Conservation (phyloP, 176 grass and related monocot genomes). For the Secale cereale region DNA sequence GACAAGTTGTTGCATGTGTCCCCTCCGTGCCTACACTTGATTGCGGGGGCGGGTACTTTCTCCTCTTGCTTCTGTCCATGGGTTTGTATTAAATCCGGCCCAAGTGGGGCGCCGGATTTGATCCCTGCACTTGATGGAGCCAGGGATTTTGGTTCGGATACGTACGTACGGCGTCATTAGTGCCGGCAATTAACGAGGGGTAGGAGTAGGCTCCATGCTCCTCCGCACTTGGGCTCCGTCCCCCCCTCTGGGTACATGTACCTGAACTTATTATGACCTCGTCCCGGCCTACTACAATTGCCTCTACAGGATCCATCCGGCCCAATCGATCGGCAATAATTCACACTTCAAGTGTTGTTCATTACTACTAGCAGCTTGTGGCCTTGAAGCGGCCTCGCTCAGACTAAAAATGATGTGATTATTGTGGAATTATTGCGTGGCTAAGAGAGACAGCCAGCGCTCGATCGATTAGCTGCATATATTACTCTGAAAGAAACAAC, state of each 20-base stretch:
- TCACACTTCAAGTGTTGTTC: not conserved
- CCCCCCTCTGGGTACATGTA: not conserved
- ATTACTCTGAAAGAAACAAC: not conserved
- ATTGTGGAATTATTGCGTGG: too few species aligned
- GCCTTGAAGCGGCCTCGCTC: too few species aligned
- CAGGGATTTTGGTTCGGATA: not conserved
- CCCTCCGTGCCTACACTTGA: constrained; percentile 29
- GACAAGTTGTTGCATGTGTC: constrained; percentile 39
- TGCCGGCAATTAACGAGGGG: not conserved
- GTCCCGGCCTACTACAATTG: not conserved
- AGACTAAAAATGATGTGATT: too few species aligned
- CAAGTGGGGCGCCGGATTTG: not conserved
- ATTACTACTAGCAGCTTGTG: not conserved
- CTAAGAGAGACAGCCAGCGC: too few species aligned
- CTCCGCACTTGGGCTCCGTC: too few species aligned
- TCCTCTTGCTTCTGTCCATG: not conserved
- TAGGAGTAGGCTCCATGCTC: not conserved
- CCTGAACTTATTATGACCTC: not conserved
- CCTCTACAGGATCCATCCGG: not conserved
- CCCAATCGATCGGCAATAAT: not conserved
- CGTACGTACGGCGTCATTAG: not conserved
- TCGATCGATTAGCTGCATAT: not conserved
- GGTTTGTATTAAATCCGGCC: constrained; percentile 6
- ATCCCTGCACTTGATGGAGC: constrained; percentile 11
- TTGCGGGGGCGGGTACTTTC: constrained; percentile 21